Evolutionary conservation across 2,329 filamentous ascomycete species (phyloP).

Genomic region (Colletotrichum aenigma): DNA sequence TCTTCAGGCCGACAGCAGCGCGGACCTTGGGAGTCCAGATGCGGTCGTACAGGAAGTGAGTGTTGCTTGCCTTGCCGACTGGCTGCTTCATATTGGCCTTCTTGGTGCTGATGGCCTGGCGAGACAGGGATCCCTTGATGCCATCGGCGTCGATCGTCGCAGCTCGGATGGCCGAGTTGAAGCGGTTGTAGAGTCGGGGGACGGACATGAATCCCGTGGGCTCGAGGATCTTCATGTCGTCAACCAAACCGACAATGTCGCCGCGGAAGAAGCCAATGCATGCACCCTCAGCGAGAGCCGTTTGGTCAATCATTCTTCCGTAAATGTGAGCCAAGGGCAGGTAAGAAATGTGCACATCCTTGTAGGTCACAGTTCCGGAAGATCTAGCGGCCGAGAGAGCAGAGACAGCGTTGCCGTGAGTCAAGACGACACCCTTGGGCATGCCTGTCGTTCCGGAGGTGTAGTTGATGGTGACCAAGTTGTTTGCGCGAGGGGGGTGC

Average conservation of each 20-base stretch:
- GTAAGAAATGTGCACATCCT: conserved; percentile 80
- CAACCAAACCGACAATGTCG: conserved; percentile 82
- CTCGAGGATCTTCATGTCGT: conserved; percentile 86
- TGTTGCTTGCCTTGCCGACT: conserved; percentile 76
- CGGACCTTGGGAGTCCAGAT: conserved; percentile 91
- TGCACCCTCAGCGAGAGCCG: conserved; percentile 72
- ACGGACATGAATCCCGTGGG: conserved; percentile 88
- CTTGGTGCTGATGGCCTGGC: conserved; percentile 81
- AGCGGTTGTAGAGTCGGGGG: conserved; percentile 89
- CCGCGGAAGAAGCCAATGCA: conserved; percentile 93
- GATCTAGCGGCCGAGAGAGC: conserved; percentile 68
- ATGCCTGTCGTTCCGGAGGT: conserved; percentile 85
- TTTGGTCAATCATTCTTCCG: conserved; percentile 82
- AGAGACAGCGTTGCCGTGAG: conserved; percentile 80
- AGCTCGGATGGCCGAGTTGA: conserved; percentile 81
- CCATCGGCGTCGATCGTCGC: conserved; percentile 81
- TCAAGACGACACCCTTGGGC: conserved; percentile 84
- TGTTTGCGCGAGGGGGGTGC: conserved; percentile 73
- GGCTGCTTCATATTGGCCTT: conserved; percentile 76
- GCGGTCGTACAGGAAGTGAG: conserved; percentile 78
- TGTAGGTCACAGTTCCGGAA: conserved; percentile 51
- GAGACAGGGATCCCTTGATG: conserved; percentile 79
- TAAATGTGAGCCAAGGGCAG: conserved; percentile 95
- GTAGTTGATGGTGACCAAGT: conserved; percentile 90
- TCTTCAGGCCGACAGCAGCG: conserved; percentile 81